These are phyloP conservation scores for Globisporangium abappressorium DNA, from an alignment of 352 stramenopile species.

Conservation along the genomic window DNA sequence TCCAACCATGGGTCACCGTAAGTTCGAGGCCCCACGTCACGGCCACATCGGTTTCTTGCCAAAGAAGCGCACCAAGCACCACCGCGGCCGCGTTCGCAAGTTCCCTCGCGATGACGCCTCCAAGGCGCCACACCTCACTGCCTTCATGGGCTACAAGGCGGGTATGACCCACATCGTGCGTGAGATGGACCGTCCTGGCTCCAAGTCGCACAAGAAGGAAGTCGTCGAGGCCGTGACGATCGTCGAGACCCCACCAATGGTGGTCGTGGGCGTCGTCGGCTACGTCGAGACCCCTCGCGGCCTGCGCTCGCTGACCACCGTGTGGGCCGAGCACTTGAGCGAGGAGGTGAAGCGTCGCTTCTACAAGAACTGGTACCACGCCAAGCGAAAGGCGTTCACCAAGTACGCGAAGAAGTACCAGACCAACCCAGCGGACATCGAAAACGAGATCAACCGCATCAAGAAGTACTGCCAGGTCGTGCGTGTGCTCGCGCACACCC, in stretches of 20 bases:
- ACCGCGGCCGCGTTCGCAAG: conserved; percentile 97
- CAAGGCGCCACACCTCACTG: conserved; percentile 97
- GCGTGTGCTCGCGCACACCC: conserved; percentile 99
- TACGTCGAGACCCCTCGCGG: conserved; percentile 99
- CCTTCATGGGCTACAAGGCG: conserved; percentile 99
- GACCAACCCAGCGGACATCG: conserved; percentile 89
- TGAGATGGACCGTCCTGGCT: conserved; percentile 98
- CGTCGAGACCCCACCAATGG: conserved; percentile 99
- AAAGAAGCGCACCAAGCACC: conserved; percentile 99
- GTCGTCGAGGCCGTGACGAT: conserved; percentile 99
- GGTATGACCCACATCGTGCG: conserved; percentile 99
- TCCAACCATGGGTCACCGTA: conserved; percentile 95
- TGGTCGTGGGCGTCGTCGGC: conserved; percentile 98
- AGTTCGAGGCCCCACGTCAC: conserved; percentile 96
- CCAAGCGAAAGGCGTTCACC: conserved; percentile 99
- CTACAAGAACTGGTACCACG: conserved; percentile 99
- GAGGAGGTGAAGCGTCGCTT: conserved; percentile 99
- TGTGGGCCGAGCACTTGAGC: conserved; percentile 99
- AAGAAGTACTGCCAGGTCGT: conserved; percentile 99
- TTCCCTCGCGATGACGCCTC: conserved; percentile 98
- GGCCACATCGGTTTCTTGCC: conserved; percentile 99
- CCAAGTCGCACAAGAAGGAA: conserved; percentile 99
- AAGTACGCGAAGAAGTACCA: conserved; percentile 99
- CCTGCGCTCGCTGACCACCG: conserved; percentile 98
- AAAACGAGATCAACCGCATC: conserved; percentile 98